These are phyloP conservation scores for Sordaria brevicollis DNA, from an alignment of 495 filamentous ascomycete genomes.

Conservation along the genomic window DNA sequence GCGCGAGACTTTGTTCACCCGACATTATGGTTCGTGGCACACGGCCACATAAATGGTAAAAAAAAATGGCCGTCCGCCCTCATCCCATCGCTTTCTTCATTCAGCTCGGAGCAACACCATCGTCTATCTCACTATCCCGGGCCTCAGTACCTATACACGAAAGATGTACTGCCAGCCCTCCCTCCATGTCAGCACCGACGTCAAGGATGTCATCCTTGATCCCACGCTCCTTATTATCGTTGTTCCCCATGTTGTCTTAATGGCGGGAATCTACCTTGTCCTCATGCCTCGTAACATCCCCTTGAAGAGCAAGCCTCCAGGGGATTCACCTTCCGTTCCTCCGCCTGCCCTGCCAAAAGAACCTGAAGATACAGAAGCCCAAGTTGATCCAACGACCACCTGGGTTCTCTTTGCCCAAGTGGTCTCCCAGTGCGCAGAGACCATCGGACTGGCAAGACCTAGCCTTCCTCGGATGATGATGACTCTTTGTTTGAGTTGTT, in stretches of 20 bases:
- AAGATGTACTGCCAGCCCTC: no score
- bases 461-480: background rate
- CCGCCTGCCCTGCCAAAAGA: background rate
- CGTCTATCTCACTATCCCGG: no score
- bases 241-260: background rate
- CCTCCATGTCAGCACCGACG: background rate
- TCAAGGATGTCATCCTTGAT: background rate
- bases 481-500: background rate
- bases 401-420: background rate
- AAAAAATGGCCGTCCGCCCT: no score
- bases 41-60: no score
- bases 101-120: no score
- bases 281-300: background rate
- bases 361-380: background rate
- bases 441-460: background rate
- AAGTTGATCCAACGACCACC: background rate
- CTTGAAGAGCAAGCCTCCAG: background rate
- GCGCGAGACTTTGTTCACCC: background rate
- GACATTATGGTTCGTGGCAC: no score
- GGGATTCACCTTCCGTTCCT: background rate
- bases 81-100: background rate
- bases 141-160: no score
- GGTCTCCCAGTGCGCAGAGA: background rate
- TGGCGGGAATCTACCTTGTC: background rate
- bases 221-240: background rate